Evolutionary conservation across 352 stramenopile species (phyloP).

Genomic region (Pythium brassicae): DNA sequence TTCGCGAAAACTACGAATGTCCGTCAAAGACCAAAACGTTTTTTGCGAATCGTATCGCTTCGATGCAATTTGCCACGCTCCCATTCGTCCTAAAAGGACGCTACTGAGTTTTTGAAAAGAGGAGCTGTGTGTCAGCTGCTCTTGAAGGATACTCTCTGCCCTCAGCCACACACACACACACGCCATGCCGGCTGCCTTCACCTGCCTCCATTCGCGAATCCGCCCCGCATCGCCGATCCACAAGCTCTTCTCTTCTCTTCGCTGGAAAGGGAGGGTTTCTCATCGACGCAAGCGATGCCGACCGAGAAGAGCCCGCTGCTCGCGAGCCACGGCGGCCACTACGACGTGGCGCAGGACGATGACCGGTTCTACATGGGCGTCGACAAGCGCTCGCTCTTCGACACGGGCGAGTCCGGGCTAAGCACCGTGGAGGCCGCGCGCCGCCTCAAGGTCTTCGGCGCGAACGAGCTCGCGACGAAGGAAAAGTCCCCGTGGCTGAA

Average conservation of each 20-base stretch:
- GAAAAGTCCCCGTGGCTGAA: constrained; percentile 53
- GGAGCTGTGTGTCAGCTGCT: too few relatives aligned
- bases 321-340: constrained; percentile 22
- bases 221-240: background rate
- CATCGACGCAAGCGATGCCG: constrained; percentile 8
- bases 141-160: too few relatives aligned
- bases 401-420: constrained; percentile 69
- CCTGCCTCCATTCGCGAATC: constrained; percentile 13
- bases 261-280: too few relatives aligned
- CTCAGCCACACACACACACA: too few relatives aligned
- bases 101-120: too few relatives aligned
- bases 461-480: constrained; percentile 76
- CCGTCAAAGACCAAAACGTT: too few relatives aligned
- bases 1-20: too few relatives aligned
- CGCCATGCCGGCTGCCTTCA: too few relatives aligned
- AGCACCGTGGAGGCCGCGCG: constrained; percentile 74
- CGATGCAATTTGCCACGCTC: too few relatives aligned
- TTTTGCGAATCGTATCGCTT: too few relatives aligned
- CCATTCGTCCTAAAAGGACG: too few relatives aligned
- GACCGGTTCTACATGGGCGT: constrained; percentile 78
- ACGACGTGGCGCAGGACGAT: constrained; percentile 25
- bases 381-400: constrained; percentile 69
- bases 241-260: too few relatives aligned
- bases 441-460: constrained; percentile 80
- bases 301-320: constrained; percentile 64